phyloP scores from a whole-genome alignment of 768 basidiomycete genomes.

The Gloeostereum incarnatum region DNA sequence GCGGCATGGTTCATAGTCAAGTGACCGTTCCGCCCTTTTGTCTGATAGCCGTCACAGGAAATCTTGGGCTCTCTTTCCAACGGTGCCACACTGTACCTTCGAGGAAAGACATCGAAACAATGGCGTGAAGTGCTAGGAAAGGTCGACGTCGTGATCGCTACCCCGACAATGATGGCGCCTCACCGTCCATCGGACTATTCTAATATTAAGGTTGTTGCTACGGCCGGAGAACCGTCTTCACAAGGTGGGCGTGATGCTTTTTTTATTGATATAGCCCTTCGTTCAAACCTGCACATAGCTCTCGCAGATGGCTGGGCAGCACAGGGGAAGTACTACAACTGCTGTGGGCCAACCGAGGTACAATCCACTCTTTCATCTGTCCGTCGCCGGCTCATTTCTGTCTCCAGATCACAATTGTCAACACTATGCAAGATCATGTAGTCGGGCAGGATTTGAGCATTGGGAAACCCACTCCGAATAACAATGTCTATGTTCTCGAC shows the following conservation, averaged over 20 bases:
- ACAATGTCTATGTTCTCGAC: conserved; percentile 29
- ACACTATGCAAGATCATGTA: conserved; percentile 41
- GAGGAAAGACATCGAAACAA: conserved; percentile 29
- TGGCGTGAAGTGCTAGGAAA: conserved; percentile 32
- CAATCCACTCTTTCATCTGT: not conserved
- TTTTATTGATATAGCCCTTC: not conserved
- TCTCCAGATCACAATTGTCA: conserved; percentile 42
- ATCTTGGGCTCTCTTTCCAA: conserved; percentile 32
- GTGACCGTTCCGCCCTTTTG: no score
- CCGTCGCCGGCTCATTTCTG: conserved; percentile 2
- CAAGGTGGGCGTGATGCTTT: conserved; percentile 20
- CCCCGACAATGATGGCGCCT: conserved; percentile 30
- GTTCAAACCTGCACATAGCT: conserved; percentile 8
- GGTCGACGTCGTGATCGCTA: conserved; percentile 34
- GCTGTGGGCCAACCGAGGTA: conserved; percentile 51
- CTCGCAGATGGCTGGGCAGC: conserved; percentile 37
- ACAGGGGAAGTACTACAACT: conserved; percentile 36
- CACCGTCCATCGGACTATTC: conserved; percentile 33
- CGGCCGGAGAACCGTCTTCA: conserved; percentile 33
- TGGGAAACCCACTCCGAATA: conserved; percentile 47
- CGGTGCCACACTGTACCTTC: conserved; percentile 33
- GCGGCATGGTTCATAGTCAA: no score
- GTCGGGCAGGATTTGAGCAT: conserved; percentile 33
- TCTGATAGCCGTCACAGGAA: no score
- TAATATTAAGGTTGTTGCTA: conserved; percentile 30